Conservation (phyloP, 2,329 filamentous ascomycete genomes). For the Zymoseptoria passerinii region DNA sequence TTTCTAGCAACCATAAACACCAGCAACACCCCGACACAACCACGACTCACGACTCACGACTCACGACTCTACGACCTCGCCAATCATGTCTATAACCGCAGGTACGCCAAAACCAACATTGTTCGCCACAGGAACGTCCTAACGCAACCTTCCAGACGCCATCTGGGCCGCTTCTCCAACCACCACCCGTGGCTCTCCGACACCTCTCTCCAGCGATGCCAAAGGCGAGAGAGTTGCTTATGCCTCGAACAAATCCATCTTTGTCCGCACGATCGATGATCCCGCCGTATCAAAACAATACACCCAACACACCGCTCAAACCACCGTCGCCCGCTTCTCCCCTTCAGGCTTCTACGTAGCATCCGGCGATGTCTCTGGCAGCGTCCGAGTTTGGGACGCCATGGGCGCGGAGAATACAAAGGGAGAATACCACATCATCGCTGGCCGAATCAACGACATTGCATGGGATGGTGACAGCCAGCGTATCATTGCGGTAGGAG, state of each 20-base stretch:
- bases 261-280: conserved; percentile 87
- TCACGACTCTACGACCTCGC: background rate
- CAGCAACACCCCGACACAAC: background rate
- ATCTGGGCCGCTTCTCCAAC: conserved; percentile 81
- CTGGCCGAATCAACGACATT: conserved; percentile 88
- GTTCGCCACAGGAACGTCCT: background rate
- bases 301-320: conserved; percentile 77
- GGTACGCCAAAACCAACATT: conserved; percentile 1
- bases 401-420: conserved; percentile 81
- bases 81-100: conserved; percentile 16
- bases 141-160: conserved; percentile 41
- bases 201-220: conserved; percentile 75
- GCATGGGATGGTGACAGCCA: conserved; percentile 97
- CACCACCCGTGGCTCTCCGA: conserved; percentile 78
- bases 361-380: conserved; percentile 76
- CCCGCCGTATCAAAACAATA: conserved; percentile 82
- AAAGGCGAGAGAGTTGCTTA: conserved; percentile 92
- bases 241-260: conserved; percentile 92
- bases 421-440: conserved; percentile 90
- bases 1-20: background rate
- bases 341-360: conserved; percentile 93
- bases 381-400: conserved; percentile 84
- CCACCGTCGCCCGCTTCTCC: conserved; percentile 87
- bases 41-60: background rate
- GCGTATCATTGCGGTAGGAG: conserved; percentile 89